Evolutionary conservation across 2,329 filamentous ascomycete species (phyloP).

Genomic region (Cladosporium sp.): DNA sequence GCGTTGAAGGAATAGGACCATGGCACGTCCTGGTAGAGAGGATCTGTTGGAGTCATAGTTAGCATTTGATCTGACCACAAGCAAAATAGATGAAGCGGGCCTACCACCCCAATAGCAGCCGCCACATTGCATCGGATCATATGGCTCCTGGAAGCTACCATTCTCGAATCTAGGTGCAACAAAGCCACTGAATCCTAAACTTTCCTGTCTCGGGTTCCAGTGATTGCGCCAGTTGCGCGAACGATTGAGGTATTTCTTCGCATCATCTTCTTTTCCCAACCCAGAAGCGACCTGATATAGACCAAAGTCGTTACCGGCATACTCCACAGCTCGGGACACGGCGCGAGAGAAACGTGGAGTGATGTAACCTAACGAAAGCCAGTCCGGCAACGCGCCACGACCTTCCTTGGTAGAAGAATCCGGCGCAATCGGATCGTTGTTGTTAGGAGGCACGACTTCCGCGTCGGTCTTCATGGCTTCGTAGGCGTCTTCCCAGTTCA

Average conservation of each 20-base stretch:
- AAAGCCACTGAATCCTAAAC: slow-evolving; percentile 61
- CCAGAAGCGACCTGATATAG: slow-evolving; percentile 62
- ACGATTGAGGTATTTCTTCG: slow-evolving; percentile 57
- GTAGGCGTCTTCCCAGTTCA: slow-evolving; percentile 63
- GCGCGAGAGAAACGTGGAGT: slow-evolving; percentile 57
- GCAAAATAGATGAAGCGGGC: slow-evolving; percentile 28
- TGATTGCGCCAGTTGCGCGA: slow-evolving; percentile 69
- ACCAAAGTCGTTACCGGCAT: slow-evolving; percentile 65
- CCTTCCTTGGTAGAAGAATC: slow-evolving; percentile 64
- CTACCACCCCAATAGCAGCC: slow-evolving; percentile 64
- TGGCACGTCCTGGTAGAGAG: slow-evolving; percentile 16
- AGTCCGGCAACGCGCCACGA: slow-evolving; percentile 65
- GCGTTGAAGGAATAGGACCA: slow-evolving; percentile 59
- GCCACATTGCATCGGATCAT: slow-evolving; percentile 52
- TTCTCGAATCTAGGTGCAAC: slow-evolving; percentile 56
- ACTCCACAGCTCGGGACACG: slow-evolving; percentile 63
- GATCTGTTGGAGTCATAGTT: neutral
- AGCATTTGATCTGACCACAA: neutral
- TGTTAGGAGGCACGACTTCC: slow-evolving; percentile 58
- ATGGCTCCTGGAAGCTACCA: slow-evolving; percentile 42
- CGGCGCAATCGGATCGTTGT: slow-evolving; percentile 52
- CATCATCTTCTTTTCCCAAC: slow-evolving; percentile 49
- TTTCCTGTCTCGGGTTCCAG: slow-evolving; percentile 58
- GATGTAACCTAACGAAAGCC: slow-evolving; percentile 62
- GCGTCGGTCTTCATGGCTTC: slow-evolving; percentile 63